Percentiles rank a stretch among this genome's conserved stretches.
These are phyloP conservation scores for Stevia rebaudiana DNA, from an alignment of 140 eudicot genomes.

Conservation along the genomic window DNA sequence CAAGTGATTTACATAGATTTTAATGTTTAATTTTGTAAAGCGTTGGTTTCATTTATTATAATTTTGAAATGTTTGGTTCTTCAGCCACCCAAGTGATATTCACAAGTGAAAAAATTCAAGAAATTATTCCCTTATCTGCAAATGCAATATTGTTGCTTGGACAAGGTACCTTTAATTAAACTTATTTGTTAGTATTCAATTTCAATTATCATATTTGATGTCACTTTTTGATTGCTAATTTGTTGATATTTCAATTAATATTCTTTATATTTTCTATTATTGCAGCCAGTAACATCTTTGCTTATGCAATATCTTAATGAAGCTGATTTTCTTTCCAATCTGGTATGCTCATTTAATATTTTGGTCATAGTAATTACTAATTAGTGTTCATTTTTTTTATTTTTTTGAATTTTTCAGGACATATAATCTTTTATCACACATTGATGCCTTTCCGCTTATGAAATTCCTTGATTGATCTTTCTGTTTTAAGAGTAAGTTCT, in stretches of 20 bases:
- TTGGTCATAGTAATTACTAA: not conserved
- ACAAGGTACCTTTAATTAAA: conserved; percentile 56
- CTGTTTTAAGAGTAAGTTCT: conserved; percentile 34
- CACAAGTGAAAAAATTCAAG: conserved; percentile 74
- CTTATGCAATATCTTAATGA: conserved; percentile 66
- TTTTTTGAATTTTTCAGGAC: conserved; percentile 23
- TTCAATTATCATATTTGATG: not conserved
- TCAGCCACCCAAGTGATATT: conserved; percentile 52
- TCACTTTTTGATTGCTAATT: not conserved
- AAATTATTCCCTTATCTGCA: conserved; percentile 49
- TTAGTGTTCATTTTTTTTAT: no score
- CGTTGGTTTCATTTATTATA: conserved; percentile 4
- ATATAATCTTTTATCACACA: conserved; percentile 24
- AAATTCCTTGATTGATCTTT: conserved; percentile 31
- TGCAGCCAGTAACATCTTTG: conserved; percentile 71
- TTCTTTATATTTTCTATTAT: conserved; percentile 4
- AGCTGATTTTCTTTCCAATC: conserved; percentile 29
- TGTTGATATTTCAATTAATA: not conserved
- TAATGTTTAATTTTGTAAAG: not conserved
- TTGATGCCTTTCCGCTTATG: conserved; percentile 33
- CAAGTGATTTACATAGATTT: not conserved
- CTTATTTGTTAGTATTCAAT: not conserved
- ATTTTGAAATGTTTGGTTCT: conserved; percentile 2
- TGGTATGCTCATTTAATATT: conserved; percentile 36
- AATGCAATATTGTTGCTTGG: conserved; percentile 78